Evolutionary conservation across 2,329 filamentous ascomycete species (phyloP), one percentile per base, ranked within the genome.

Genomic region (Colletotrichum incanum): DNA sequence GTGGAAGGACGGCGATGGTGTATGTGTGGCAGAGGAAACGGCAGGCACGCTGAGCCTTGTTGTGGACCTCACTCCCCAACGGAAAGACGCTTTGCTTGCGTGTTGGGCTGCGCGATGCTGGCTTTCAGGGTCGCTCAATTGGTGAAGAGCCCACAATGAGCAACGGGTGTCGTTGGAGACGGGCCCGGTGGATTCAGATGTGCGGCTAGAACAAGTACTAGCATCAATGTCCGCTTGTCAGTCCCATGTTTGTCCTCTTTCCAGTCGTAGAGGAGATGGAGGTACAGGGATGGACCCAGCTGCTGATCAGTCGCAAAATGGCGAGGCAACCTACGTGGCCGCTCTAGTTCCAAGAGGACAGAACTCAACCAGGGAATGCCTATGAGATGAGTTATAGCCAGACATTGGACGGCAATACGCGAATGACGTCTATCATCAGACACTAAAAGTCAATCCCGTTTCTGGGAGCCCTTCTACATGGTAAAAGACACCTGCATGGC

Each of bases 1-100:
- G 18, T 73, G 72, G 65, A 49, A 54, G 28, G 61, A 73, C 26
- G 71, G 28, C 8, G 43, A 54, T 1, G 72, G 72, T 5, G 16
- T n/a, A 8, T 23, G 34, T 26, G 49, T 74, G 16, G 70, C 45
- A 2, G 31, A 23, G 2, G 69, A 74, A 54, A 55, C 59, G 37
- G 60, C 28, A n/a, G 28, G 65, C 14, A 34, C 49, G 18, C 37
- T 74, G 11, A 39, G 50, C 47, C 16, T 72, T 1, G n/a, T 43
- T 12, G 8, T 28, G 5, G 58, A 43, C 26, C 20, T 67, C 0
- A n/a, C 50, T 14, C 41, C 54, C 20, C 41, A 59, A 43, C 28
- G 2, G 3, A 59, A 67, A 16, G 67, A 73, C 23, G 71, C 47
- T 4, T 31, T 67, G 52, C 62, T 71, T 6, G 58, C 71, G 20